phyloP scores from a whole-genome alignment of 2,329 filamentous ascomycete species.

The Neonectria coccinea region DNA sequence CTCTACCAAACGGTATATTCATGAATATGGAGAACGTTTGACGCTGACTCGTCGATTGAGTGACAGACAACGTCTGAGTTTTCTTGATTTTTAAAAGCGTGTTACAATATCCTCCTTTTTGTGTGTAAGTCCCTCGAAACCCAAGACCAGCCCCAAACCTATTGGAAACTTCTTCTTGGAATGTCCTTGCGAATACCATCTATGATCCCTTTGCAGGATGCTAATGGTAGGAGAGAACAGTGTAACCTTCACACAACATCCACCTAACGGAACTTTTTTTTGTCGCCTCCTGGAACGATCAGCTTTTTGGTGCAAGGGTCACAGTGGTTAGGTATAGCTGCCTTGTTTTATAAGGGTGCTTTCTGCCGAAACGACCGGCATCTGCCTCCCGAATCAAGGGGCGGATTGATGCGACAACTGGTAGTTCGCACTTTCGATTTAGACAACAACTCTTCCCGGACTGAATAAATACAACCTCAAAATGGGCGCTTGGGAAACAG shows the following conservation, averaged over 20 bases:
- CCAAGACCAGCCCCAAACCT: neutral
- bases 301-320: slow-evolving; percentile 36
- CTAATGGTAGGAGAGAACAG: slow-evolving; percentile 25
- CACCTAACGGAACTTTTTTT: slow-evolving; percentile 16
- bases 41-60: slow-evolving; percentile 12
- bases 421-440: slow-evolving; percentile 1
- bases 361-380: slow-evolving; percentile 1
- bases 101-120: neutral
- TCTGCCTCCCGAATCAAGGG: neutral
- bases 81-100: neutral
- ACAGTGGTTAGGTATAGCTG: slow-evolving; percentile 16
- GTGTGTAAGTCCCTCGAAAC: slow-evolving; percentile 15
- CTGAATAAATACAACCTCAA: slow-evolving; percentile 31
- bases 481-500: slow-evolving; percentile 72
- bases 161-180: neutral
- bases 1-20: neutral
- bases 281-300: slow-evolving; percentile 20
- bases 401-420: slow-evolving; percentile 18
- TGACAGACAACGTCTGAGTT: slow-evolving; percentile 6
- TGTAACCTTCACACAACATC: slow-evolving; percentile 24
- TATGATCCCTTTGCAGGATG: slow-evolving; percentile 26
- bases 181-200: slow-evolving; percentile 8
- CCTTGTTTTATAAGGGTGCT: neutral
- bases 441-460: neutral
- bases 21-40: neutral